A percentile compares a stretch with the other conserved stretches of the same genome.
Evolutionary conservation across 164 flowering plant genomes (phyloP).

Genomic region (Vitis vinifera): DNA sequence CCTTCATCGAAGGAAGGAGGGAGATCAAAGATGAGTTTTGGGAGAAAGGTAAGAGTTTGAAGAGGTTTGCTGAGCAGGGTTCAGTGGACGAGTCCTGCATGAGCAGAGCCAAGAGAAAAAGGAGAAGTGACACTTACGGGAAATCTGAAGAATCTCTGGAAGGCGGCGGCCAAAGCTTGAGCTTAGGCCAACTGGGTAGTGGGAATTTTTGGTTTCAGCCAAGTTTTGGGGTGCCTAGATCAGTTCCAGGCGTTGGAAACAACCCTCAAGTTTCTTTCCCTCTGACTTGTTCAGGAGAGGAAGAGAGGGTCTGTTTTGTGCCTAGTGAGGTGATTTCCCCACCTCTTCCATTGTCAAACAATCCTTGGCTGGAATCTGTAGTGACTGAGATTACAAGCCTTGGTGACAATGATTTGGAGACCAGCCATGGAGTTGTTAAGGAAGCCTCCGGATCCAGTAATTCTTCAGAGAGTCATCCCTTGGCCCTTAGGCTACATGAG

Average conservation of each 20-base stretch:
- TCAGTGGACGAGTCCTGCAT: conserved; percentile 49
- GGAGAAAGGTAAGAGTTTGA: conserved; percentile 70
- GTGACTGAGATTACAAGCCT: conserved; percentile 56
- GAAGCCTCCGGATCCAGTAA: conserved; percentile 61
- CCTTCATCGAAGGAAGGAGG: conserved; percentile 37
- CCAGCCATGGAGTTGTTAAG: conserved; percentile 35
- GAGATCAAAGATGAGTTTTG: conserved; percentile 57
- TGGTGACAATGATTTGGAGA: conserved; percentile 56
- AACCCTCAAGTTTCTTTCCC: conserved; percentile 46
- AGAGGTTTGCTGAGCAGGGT: conserved; percentile 65
- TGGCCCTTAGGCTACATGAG: conserved; percentile 37
- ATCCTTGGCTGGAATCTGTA: conserved; percentile 64
- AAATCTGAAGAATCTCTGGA: conserved; percentile 28
- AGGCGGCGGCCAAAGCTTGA: conserved; percentile 29
- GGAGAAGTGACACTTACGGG: conserved; percentile 25
- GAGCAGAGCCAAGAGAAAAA: conserved; percentile 66
- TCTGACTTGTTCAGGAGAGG: conserved; percentile 48
- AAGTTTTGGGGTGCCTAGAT: conserved; percentile 33
- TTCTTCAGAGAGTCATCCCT: conserved; percentile 65
- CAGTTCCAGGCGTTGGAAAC: conserved; percentile 23
- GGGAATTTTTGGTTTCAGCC: conserved; percentile 66
- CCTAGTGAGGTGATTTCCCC: conserved; percentile 46
- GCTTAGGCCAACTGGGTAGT: conserved; percentile 47
- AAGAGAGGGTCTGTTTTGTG: conserved; percentile 51
- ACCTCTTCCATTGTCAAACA: conserved; percentile 45